These are phyloP conservation scores for Phyllachora maydis DNA, from an alignment of 2,329 filamentous ascomycete species.

Conservation along the genomic window DNA sequence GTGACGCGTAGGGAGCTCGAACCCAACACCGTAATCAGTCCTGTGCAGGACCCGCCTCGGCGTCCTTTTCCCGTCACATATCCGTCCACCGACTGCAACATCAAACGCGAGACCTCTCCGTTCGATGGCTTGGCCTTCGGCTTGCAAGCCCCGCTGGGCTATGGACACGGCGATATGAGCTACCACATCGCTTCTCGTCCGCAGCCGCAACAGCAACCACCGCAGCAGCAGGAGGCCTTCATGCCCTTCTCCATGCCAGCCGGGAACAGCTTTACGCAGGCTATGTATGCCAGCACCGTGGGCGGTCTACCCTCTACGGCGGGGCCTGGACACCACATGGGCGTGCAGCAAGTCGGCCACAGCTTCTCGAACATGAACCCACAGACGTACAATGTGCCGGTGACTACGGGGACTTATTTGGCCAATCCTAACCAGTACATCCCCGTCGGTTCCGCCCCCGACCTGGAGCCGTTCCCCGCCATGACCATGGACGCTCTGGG, in stretches of 20 bases:
- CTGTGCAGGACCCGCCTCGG: slow-evolving; percentile 34
- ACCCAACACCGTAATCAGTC: slow-evolving; percentile 45
- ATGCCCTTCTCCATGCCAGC: slow-evolving; percentile 1
- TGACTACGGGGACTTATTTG: slow-evolving; percentile 6
- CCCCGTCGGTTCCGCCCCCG: slow-evolving; percentile 9
- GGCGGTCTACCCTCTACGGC: too few species aligned
- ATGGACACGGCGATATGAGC: too few species aligned
- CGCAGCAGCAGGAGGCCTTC: slow-evolving; percentile 3
- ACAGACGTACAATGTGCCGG: slow-evolving; percentile 3
- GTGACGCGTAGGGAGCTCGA: slow-evolving; percentile 25
- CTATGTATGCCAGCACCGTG: slow-evolving; percentile 3
- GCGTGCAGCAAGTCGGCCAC: slow-evolving; percentile 2
- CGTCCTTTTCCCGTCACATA: slow-evolving; percentile 13
- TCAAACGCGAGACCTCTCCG: slow-evolving; percentile 11
- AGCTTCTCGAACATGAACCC: slow-evolving; percentile 7
- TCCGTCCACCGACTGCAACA: too few species aligned
- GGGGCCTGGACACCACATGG: slow-evolving; percentile 3
- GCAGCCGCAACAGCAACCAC: too few species aligned
- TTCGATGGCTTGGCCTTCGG: slow-evolving; percentile 4
- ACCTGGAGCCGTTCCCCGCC: slow-evolving; percentile 15
- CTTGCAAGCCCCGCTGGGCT: too few species aligned
- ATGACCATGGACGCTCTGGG: slow-evolving; percentile 14
- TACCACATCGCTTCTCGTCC: too few species aligned
- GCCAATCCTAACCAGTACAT: slow-evolving; percentile 12
- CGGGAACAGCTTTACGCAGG: slow-evolving; percentile 3